Base-by-base conservation (phyloP, 805 yeast genomes). In the Candida silvatica region DNA sequence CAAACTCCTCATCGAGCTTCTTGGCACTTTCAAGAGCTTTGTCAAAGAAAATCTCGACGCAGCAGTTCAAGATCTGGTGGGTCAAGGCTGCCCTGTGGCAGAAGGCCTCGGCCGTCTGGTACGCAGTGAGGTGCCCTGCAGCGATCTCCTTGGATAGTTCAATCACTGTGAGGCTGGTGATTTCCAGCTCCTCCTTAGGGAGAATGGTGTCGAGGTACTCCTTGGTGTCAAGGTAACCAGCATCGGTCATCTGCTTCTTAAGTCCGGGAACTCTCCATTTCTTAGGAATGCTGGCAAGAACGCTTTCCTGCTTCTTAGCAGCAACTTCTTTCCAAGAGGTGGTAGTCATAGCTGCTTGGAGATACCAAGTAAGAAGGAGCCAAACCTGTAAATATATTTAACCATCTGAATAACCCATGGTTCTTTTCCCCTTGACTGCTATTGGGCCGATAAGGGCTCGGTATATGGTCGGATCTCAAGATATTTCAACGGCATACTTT, bases 11-110 rank as follows among this genome's bases (percentile, higher is more conserved):
- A 56, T 78, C 83, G 37, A 74, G 58, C 44, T 67, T 71, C 41
- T 64, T 41, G 2, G 77, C 76, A 31, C 69, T 56, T 32, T 56
- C 45, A 35, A 71, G 51, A 12, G 74, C 76, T 33, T 70, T 71
- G 22, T 68, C 69, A 28, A 62, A 45, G 40, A 70, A 63, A 6
- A 70, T 39, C 27, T 70, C 66, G 55, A 64, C 56, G 6, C 68
- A 68, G 48, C 72, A 69, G 39, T 69, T 68, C 38, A 69, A 64
- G 39, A 70, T 46, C 43, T 70, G 71, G 36, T 71, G 74, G 5
- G 70, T 69, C 30, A 67, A 59, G 3, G 66, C 61, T 2, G 71
- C 71, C 32, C 75, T 58, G 26, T 66, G 63, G 11, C 70, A 68
- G 48, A 56, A 71, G 1, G 76, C 74, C 41, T 58, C 58, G 46